phyloP scores from a whole-genome alignment of 768 basidiomycete genomes.

The Phanerodontia chrysosporium region DNA sequence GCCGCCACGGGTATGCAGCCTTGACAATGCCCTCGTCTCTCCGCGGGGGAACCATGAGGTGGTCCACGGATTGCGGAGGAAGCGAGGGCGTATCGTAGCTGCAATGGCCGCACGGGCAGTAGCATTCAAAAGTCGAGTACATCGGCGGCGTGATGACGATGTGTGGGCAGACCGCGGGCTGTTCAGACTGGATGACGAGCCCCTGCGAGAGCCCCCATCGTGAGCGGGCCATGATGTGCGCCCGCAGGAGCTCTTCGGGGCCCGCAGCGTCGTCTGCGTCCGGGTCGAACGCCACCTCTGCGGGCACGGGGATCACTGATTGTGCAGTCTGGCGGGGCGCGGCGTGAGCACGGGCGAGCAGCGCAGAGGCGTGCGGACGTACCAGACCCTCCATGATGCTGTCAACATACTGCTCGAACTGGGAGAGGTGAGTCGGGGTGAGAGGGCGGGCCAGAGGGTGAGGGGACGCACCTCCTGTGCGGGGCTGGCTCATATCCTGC shows the following conservation, averaged over 20 bases:
- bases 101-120: neutral
- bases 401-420: conserved; percentile 3
- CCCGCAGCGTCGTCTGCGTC: neutral
- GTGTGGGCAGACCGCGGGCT: conserved; percentile 40
- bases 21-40: neutral
- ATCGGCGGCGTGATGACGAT: conserved; percentile 50
- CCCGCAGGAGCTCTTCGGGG: conserved; percentile 18
- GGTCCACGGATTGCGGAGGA: neutral
- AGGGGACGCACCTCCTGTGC: neutral
- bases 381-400: conserved; percentile 1
- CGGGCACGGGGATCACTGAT: neutral
- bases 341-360: neutral
- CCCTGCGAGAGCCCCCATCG: conserved; percentile 17
- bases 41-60: neutral
- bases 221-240: conserved; percentile 15
- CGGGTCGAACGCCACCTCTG: neutral
- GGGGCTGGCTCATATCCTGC: conserved; percentile 1
- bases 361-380: neutral
- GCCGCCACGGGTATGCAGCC: neutral
- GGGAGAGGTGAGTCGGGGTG: neutral
- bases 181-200: conserved; percentile 41
- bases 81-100: neutral
- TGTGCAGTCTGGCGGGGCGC: neutral
- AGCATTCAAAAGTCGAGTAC: conserved; percentile 16
- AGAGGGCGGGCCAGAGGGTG: neutral